Evolutionary conservation across 2,329 filamentous ascomycete species (phyloP).

Genomic region (Cercospora citrullina): DNA sequence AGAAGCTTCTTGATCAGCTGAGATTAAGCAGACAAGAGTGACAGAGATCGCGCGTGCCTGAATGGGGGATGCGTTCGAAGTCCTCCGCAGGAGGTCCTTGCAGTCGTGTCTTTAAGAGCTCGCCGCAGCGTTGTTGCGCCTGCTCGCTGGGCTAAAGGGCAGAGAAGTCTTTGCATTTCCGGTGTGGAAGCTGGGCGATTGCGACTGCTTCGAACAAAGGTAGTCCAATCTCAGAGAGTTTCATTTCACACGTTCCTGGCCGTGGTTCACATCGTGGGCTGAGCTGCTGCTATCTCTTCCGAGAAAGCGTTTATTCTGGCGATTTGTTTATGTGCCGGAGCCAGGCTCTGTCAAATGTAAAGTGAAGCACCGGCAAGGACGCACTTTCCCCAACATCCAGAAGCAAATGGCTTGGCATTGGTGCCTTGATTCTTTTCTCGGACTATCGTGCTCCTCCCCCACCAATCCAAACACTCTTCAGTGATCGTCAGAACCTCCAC

Average conservation of each 20-base stretch:
- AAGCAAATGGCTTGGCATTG: background rate
- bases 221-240: background rate
- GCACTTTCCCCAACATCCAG: background rate
- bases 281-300: background rate
- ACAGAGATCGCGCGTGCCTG: background rate
- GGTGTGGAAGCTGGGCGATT: background rate
- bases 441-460: no score
- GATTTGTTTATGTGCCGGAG: no score
- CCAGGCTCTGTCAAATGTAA: background rate
- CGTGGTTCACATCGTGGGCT: background rate
- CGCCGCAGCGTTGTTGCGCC: background rate
- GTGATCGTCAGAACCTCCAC: no score
- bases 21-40: background rate
- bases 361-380: background rate
- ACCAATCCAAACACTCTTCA: no score
- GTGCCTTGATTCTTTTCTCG: background rate
- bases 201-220: background rate
- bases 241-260: background rate
- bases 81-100: background rate
- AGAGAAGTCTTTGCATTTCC: background rate
- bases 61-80: background rate
- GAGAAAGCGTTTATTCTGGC: background rate
- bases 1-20: background rate
- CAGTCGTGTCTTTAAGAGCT: background rate
- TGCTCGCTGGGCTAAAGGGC: background rate